These are phyloP conservation scores for Kalanchoe fedtschenkoi DNA, from an alignment of 164 flowering plant genomes.

Conservation along the genomic window DNA sequence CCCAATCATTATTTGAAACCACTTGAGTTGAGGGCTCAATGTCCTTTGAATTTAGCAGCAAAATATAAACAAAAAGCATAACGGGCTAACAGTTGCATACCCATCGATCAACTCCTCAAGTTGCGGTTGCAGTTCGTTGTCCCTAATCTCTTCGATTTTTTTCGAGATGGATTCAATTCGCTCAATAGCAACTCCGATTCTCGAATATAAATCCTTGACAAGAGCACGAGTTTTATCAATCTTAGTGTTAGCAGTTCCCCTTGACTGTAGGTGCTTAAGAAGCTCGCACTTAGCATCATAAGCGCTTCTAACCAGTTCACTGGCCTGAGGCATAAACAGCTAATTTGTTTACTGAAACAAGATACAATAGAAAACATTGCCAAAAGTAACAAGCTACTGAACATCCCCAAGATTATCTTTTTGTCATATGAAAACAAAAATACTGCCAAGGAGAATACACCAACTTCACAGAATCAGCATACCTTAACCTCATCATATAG, in stretches of 20 bases:
- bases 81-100: constrained; percentile 26
- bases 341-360: background rate
- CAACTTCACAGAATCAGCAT: constrained; percentile 5
- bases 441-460: background rate
- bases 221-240: constrained; percentile 75
- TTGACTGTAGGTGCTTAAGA: constrained; percentile 63
- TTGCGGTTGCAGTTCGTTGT: constrained; percentile 92
- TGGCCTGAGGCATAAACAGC: constrained; percentile 44
- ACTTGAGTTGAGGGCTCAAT: background rate
- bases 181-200: constrained; percentile 79
- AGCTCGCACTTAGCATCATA: constrained; percentile 65
- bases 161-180: constrained; percentile 79
- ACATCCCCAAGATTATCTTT: too few species aligned
- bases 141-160: constrained; percentile 81
- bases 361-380: background rate
- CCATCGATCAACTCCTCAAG: constrained; percentile 89
- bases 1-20: background rate
- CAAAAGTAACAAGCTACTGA: too few species aligned
- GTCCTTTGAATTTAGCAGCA: background rate
- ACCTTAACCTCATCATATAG: constrained; percentile 99
- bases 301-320: constrained; percentile 56
- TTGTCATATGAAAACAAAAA: background rate
- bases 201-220: constrained; percentile 86
- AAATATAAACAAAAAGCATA: background rate
- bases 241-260: constrained; percentile 27